phyloP scores from a whole-genome alignment of 495 filamentous ascomycete species.

The Penicillium cosmopolitanum region DNA sequence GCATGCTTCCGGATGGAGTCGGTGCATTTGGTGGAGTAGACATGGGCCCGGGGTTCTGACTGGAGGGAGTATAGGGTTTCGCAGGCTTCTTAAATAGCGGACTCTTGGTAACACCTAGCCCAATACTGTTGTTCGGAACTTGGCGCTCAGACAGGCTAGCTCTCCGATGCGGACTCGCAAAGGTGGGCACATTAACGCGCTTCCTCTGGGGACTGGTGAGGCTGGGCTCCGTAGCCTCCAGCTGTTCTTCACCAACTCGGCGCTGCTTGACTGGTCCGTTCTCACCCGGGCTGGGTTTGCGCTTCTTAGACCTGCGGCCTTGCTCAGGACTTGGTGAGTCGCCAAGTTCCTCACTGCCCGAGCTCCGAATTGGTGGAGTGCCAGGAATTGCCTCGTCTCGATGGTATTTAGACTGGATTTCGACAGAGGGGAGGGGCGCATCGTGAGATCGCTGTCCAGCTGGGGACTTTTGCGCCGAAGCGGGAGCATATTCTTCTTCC shows the following conservation, averaged over 20 bases:
- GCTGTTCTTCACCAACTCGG: conserved; percentile 19
- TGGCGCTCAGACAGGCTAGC: conserved; percentile 18
- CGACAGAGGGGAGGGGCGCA: conserved; percentile 5
- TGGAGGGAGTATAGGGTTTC: conserved; percentile 7
- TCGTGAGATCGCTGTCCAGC: background rate
- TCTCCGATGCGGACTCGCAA: conserved; percentile 29
- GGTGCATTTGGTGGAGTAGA: background rate
- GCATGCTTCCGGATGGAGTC: background rate
- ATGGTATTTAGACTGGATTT: background rate
- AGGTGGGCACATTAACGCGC: conserved; percentile 17
- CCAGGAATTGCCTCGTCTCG: conserved; percentile 1
- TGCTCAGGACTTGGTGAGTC: conserved; percentile 2
- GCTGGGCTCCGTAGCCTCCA: background rate
- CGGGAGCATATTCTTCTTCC: conserved; percentile 5
- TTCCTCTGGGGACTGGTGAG: too few relatives aligned
- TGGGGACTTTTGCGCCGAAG: background rate
- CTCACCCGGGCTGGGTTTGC: conserved; percentile 30
- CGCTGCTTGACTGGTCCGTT: conserved; percentile 32
- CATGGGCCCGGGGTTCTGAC: conserved; percentile 8
- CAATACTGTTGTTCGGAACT: conserved; percentile 20
- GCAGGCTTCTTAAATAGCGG: conserved; percentile 24
- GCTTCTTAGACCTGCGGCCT: conserved; percentile 24
- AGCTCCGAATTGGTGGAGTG: background rate
- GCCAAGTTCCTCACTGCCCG: conserved; percentile 4
- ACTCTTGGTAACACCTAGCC: conserved; percentile 37